Base-by-base conservation (phyloP, 73 alveolate genomes). In the Blepharisma stoltei region DNA sequence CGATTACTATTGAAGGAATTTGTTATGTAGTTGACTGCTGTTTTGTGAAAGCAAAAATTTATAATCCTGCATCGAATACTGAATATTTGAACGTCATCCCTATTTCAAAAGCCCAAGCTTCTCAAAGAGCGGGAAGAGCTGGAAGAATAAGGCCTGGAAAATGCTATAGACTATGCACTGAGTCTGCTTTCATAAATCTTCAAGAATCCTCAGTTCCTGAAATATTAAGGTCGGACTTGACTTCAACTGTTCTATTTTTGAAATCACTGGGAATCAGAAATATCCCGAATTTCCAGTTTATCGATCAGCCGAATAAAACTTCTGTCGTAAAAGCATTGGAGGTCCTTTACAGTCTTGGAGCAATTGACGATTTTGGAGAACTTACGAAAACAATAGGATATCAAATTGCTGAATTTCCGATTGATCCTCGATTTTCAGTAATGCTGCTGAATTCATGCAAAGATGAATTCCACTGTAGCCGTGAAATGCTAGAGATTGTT, bases 11-110 rank as follows among this genome's bases (percentile, higher is more conserved):
- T 27, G 90, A 94, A 67, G 97, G 97, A 43, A 90, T 97, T 44
- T 89, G 85, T 67, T 95, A 84, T 89, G 95, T 97, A 41, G 86
- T 97, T 6, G 99, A 97, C 83, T 80, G 92, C 14, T 96, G 99
- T 5, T 89, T 88, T 78, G 84, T 68, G 23, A 95, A 97, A 88
- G 85, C 91, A 77, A 89, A 95, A 70, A 76, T 81, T 38, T 93
- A 85, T 86, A 86, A 90, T 37, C 65, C 50, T 70, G 81, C 55
- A 67, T 54, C 84, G 66, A 68, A 88, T 55, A 77, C 60, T 41
- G 45, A 55, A 25, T 67, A 23, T 7, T 23, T 45, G 1, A 7
- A n/a, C 2, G 23, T 69, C 3, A 1, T 11, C 67, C 80, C 68
- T 7, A 38, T 67, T 4, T 44, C 82, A 7, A 43, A 77, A 38